Percentiles rank a stretch among this genome's conserved stretches.
Conservation (phyloP, 108 stramenopile genomes). For the Conticribra guillardii region DNA sequence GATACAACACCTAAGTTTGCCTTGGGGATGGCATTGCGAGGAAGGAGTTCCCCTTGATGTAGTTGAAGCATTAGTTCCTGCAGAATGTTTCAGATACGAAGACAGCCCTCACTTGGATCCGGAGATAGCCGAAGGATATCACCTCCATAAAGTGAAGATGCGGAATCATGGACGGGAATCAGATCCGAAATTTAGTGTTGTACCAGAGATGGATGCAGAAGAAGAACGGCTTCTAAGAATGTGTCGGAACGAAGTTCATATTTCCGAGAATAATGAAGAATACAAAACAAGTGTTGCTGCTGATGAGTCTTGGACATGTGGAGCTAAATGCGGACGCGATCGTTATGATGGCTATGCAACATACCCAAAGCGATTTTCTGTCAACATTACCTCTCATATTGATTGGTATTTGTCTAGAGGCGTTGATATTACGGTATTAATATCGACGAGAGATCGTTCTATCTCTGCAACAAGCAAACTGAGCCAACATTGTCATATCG, state of each 20-base stretch:
- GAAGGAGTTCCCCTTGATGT: background rate
- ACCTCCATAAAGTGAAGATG: background rate
- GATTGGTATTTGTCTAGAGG: slow-evolving; percentile 33
- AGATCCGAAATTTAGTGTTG: no score
- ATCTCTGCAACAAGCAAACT: slow-evolving; percentile 25
- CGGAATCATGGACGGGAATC: background rate
- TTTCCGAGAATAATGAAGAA: slow-evolving; percentile 15
- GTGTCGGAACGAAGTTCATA: slow-evolving; percentile 28
- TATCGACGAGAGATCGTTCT: slow-evolving; percentile 31
- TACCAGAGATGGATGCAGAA: background rate
- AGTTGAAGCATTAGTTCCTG: slow-evolving; percentile 27
- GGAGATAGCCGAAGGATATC: background rate
- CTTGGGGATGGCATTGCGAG: slow-evolving; percentile 23
- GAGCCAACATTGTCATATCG: slow-evolving; percentile 15
- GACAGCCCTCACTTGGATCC: background rate
- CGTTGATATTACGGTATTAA: slow-evolving; percentile 27
- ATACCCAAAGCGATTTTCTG: slow-evolving; percentile 50
- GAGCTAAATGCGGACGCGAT: slow-evolving; percentile 35
- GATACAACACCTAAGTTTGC: slow-evolving; percentile 23
- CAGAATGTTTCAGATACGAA: slow-evolving; percentile 22
- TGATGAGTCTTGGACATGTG: slow-evolving; percentile 16
- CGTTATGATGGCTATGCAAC: slow-evolving; percentile 18
- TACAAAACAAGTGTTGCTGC: no score
- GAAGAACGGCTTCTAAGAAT: background rate
- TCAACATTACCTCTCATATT: slow-evolving; percentile 48